These are phyloP conservation scores for Starmerella cellae DNA, from an alignment of 805 yeast genomes.

Conservation along the genomic window DNA sequence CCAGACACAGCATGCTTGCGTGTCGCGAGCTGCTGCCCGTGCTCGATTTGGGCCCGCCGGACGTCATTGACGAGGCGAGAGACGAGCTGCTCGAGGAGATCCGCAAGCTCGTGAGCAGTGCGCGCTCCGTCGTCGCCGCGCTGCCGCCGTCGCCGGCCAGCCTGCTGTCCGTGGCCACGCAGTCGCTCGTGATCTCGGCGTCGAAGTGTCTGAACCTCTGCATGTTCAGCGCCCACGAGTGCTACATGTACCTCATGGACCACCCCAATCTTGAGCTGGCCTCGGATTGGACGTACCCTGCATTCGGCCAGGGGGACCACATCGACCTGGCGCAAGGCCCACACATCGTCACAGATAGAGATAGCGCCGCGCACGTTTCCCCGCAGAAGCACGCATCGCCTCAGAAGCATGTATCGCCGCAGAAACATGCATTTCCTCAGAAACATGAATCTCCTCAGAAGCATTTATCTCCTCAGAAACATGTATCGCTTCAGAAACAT, in stretches of 20 bases:
- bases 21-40: conserved; percentile 30
- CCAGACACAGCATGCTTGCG: conserved; percentile 31
- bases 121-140: conserved; percentile 28
- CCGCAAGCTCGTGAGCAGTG: conserved; percentile 27
- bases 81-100: conserved; percentile 27
- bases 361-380: too few relatives aligned
- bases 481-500: too few relatives aligned
- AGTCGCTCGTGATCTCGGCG: conserved; percentile 23
- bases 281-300: conserved; percentile 1
- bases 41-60: conserved; percentile 23
- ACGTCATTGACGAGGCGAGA: conserved; percentile 17
- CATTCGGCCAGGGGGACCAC: background rate
- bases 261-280: conserved; percentile 23
- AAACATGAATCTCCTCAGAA: too few relatives aligned
- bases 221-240: background rate
- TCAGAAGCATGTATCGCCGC: too few relatives aligned
- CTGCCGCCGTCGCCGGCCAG: conserved; percentile 17
- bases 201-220: conserved; percentile 26
- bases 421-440: too few relatives aligned
- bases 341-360: background rate
- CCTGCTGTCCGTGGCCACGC: conserved; percentile 18
- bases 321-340: background rate
- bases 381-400: too few relatives aligned
- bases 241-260: conserved; percentile 20
- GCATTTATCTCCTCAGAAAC: too few relatives aligned